phyloP scores from a whole-genome alignment of 495 filamentous ascomycete genomes.

The Podospora australis region DNA sequence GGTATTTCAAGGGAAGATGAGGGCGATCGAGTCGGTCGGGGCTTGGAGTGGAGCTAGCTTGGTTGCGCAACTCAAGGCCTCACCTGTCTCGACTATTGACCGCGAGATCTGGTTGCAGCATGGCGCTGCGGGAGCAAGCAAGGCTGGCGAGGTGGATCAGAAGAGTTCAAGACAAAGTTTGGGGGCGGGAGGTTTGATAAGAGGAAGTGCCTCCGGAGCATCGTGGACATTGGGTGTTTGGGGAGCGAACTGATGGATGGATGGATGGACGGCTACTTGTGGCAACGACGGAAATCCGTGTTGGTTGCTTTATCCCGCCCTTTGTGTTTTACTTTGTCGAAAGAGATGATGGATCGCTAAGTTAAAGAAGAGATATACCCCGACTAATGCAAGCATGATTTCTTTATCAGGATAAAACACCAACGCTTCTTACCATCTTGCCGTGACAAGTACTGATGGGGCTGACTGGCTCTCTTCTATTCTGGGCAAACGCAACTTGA shows the following conservation, averaged over 20 bases:
- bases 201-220: conserved; percentile 44
- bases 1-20: conserved; percentile 51
- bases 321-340: too few species aligned
- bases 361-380: too few species aligned
- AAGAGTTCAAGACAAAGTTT: conserved; percentile 53
- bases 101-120: conserved; percentile 75
- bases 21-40: conserved; percentile 76
- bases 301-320: too few species aligned
- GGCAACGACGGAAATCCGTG: too few species aligned
- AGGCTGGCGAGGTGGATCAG: conserved; percentile 52
- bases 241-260: conserved; percentile 41
- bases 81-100: conserved; percentile 76
- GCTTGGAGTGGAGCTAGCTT: conserved; percentile 87
- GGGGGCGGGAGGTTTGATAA: conserved; percentile 49
- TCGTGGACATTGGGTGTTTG: conserved; percentile 79
- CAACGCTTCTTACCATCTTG: too few species aligned
- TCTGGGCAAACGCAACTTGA: too few species aligned
- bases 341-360: too few species aligned
- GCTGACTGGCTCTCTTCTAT: too few species aligned
- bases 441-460: too few species aligned
- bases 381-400: too few species aligned
- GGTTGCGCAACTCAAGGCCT: conserved; percentile 67
- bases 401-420: too few species aligned
- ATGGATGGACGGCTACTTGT: too few species aligned
- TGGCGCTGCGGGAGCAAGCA: conserved; percentile 64